Evolutionary conservation across 805 yeast genomes (phyloP).

Genomic region (Monosporozyma servazzii): DNA sequence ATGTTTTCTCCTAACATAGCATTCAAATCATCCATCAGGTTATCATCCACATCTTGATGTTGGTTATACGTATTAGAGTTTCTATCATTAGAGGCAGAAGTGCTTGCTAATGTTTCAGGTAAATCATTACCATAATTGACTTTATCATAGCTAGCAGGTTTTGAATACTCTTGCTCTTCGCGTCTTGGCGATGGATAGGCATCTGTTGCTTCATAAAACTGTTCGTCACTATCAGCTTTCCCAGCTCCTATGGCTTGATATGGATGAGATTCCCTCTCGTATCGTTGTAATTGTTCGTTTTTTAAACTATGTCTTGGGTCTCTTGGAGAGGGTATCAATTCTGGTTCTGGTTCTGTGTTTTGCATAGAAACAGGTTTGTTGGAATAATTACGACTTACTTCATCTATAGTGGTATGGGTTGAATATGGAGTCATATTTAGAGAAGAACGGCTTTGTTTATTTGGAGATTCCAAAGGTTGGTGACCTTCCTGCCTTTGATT

Average conservation of each 20-base stretch:
- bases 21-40: slow-evolving; percentile 19
- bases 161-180: neutral
- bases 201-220: neutral
- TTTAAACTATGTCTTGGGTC: neutral
- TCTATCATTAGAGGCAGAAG: neutral
- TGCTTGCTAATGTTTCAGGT: neutral
- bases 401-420: slow-evolving; percentile 14
- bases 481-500: neutral
- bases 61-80: neutral
- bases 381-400: slow-evolving; percentile 12
- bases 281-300: neutral
- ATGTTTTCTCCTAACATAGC: slow-evolving; percentile 17
- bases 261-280: neutral
- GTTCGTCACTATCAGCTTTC: neutral
- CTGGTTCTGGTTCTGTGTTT: neutral
- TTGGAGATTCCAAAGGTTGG: neutral
- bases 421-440: slow-evolving; percentile 21
- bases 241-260: neutral
- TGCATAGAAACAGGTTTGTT: slow-evolving; percentile 1
- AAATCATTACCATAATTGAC: neutral
- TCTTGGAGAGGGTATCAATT: neutral
- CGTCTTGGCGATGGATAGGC: neutral
- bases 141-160: neutral
- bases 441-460: slow-evolving; percentile 1
- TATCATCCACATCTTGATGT: slow-evolving; percentile 2